Base-by-base conservation (phyloP, 352 stramenopile species). In the Elongisporangium anandrum region DNA sequence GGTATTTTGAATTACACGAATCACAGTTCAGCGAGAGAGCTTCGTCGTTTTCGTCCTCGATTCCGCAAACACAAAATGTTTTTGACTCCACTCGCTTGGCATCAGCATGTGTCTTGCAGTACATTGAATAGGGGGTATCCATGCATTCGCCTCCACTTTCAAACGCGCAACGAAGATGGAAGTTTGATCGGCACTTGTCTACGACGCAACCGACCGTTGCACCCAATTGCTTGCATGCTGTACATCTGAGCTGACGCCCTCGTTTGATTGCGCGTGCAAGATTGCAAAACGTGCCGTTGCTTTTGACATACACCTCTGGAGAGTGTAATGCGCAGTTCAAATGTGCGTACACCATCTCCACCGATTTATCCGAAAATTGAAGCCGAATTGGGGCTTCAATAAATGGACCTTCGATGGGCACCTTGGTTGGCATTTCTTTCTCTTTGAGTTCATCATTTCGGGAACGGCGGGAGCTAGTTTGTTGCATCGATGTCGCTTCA, bases 241-340 rank as follows among this genome's bases (percentile, higher is more conserved):
- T 79, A 61, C 86, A 95, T 50, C 85, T 77, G 16, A 94, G 72
- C 59, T 92, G 81, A 4, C 83, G 77, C n/a, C 83, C 82, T 19
- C 82, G 77, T 57, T 92, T 92, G 48, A 94, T 76, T 17, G 85
- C 81, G 57, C 84, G 84, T 0, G 77, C 70, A 26, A 94, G 59
- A 52, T 92, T 90, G 66, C 84, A 90, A 52, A 92, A 92, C n/a
- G 86, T 77, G 38, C 81, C 81, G 54, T 94, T 77, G 15, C 75
- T 67, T 57, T 94, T 90, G 16, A 94, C 82, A 52, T 88, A 94
- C 29, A 93, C 84, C 56, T 92, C 81, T 21, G 82, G 80, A 0
- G 86, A 92, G 51, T 95, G 85, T 4, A 92, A 59, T 49, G 84
- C 82, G 45, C 81, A 94, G 57, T 95, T 93, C 58, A 94, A 75